phyloP scores from a whole-genome alignment of 257 asterid genomes.

The Jaltomata sinuosa region DNA sequence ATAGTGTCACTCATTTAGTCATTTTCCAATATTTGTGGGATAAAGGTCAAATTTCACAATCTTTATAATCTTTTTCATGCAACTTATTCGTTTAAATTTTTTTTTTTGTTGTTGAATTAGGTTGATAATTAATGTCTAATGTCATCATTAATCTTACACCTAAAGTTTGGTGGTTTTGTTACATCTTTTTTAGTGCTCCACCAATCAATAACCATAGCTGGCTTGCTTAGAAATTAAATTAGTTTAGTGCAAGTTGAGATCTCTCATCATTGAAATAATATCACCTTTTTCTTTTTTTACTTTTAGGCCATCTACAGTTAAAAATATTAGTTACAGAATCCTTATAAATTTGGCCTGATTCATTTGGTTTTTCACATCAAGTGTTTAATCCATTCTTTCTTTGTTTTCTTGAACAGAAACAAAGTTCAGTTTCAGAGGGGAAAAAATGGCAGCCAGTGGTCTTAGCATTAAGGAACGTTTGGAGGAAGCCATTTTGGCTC shows the following conservation, averaged over 20 bases:
- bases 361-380: background rate
- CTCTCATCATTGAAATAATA: background rate
- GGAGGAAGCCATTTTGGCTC: background rate
- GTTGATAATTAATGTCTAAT: background rate
- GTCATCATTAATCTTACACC: background rate
- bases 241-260: background rate
- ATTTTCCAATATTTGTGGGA: background rate
- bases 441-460: background rate
- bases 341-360: background rate
- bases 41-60: background rate
- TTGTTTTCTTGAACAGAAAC: background rate
- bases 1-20: background rate
- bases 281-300: background rate
- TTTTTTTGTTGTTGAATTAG: background rate
- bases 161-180: slow-evolving; percentile 1
- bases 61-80: background rate
- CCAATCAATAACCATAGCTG: background rate
- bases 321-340: background rate
- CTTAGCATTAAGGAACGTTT: slow-evolving; percentile 7
- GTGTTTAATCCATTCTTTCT: background rate
- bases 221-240: background rate
- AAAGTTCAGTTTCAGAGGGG: background rate
- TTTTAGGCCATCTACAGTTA: background rate
- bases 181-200: background rate
- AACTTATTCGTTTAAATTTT: background rate